Evolutionary conservation across 1,284 basidiomycete species (phyloP).

Genomic region (Neonothopanus nambi): DNA sequence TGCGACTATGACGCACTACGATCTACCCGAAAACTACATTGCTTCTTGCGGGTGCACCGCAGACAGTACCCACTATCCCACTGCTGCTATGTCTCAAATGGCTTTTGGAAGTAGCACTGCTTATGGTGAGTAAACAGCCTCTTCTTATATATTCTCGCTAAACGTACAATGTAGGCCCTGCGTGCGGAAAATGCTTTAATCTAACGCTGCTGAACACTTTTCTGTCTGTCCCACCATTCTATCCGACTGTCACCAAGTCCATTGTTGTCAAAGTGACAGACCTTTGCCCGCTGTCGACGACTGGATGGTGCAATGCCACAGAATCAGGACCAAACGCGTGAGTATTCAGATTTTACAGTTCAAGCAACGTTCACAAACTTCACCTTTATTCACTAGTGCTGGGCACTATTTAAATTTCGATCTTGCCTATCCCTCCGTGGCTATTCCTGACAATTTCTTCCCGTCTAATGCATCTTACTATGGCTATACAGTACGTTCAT

Average conservation of each 20-base stretch:
- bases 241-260: constrained; percentile 58
- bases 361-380: not conserved
- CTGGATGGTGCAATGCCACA: constrained; percentile 73
- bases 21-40: constrained; percentile 40
- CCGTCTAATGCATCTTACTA: constrained; percentile 60
- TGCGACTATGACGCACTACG: constrained; percentile 67
- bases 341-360: constrained; percentile 25
- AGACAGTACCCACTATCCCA: constrained; percentile 71
- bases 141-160: not conserved
- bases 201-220: constrained; percentile 71
- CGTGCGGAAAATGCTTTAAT: constrained; percentile 76
- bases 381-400: constrained; percentile 40
- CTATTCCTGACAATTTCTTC: constrained; percentile 70
- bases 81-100: constrained; percentile 74
- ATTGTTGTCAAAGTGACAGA: constrained; percentile 76
- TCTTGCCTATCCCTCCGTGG: constrained; percentile 70
- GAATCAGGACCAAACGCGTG: constrained; percentile 58
- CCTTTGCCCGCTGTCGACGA: constrained; percentile 60
- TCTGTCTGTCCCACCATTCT: constrained; percentile 65
- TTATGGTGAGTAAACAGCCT: constrained; percentile 46
- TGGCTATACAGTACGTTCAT: constrained; percentile 51
- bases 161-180: constrained; percentile 40
- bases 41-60: constrained; percentile 64
- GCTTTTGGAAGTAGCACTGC: constrained; percentile 72
- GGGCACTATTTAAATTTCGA: constrained; percentile 66